A percentile compares a stretch with the other conserved stretches of the same genome.
Evolutionary conservation across 805 yeast genomes (phyloP).

Genomic region (Saturnispora diversa): DNA sequence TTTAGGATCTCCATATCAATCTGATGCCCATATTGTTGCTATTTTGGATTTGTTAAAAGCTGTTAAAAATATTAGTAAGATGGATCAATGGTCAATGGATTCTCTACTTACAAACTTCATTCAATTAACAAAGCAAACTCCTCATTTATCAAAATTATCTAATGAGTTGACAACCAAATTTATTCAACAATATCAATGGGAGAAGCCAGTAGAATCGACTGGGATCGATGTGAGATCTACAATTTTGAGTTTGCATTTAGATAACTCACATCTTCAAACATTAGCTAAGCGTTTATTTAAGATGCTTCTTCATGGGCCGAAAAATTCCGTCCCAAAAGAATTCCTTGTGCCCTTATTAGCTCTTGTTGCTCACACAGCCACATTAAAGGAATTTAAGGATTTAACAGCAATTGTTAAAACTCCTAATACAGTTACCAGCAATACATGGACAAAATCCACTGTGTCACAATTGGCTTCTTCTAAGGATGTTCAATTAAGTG

Average conservation of each 20-base stretch:
- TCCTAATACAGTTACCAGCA: constrained; percentile 37
- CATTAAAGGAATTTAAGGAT: constrained; percentile 51
- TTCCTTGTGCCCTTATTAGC: constrained; percentile 38
- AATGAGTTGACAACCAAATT: constrained; percentile 17
- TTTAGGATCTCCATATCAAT: constrained; percentile 30
- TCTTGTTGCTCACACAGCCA: constrained; percentile 20
- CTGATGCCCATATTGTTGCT: constrained; percentile 27
- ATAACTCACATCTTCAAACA: constrained; percentile 23
- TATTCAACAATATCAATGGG: constrained; percentile 34
- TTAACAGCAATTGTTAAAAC: constrained; percentile 45
- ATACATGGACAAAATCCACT: constrained; percentile 23
- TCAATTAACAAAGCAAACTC: constrained; percentile 19
- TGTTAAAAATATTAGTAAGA: constrained; percentile 21
- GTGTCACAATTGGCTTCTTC: constrained; percentile 9
- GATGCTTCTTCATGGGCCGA: constrained; percentile 45
- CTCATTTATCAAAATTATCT: constrained; percentile 22
- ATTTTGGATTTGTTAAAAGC: constrained; percentile 28
- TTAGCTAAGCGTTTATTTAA: constrained; percentile 39
- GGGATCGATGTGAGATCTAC: constrained; percentile 41
- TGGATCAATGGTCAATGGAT: constrained; percentile 31
- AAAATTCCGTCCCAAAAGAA: constrained; percentile 43
- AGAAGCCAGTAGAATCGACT: constrained; percentile 19
- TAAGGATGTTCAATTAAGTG: constrained; percentile 44
- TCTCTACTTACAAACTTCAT: constrained; percentile 29
- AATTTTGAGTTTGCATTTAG: constrained; percentile 34